Base-by-base conservation (phyloP, 768 basidiomycete genomes). In the Rhodocollybia butyracea region DNA sequence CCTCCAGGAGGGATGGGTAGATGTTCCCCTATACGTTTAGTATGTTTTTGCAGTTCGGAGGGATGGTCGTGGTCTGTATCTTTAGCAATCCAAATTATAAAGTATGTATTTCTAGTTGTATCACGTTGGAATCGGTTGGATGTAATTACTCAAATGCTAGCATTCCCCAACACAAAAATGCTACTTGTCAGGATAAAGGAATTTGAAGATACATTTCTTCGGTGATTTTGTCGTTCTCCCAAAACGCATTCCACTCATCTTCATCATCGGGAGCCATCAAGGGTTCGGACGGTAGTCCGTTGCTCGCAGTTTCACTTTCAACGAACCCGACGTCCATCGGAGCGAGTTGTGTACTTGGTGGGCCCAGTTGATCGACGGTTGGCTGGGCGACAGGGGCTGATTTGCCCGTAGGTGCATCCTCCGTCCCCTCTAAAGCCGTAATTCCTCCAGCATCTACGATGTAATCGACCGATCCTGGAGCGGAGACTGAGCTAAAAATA, bases 401-500 rank as follows among this genome's bases (percentile, higher is more conserved):
- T 17, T 12, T 26, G 10, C 52, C 32, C 17, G 56, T 48, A 11
- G 39, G 46, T 30, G 39, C 40, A 21, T 60, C 59, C 17, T 60
- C 65, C n/a, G n/a, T n/a, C n/a, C n/a, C n/a, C 22, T 68, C 61
- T 26, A 75, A 46, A 46, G 59, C 42, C 15, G 57, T 62, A 61
- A 94, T 71, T 7, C 92, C 94, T 21, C 74, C 69, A 15, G 73
- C 63, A 4, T 85, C 80, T 46, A 97, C 77, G 56, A 92, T 75
- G 59, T 88, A 96, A 66, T 97, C 92, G 55, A 90, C 67, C 12
- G 85, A 86, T 17, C 71, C 72, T 1, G 86, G 79, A 32, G 39
- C n/a, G 0, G 70, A 71, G 13, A 88, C 77, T 10, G 84, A 84
- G 59, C 85, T 90, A 71, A 94, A 97, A 8, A 97, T 75, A 48